phyloP scores from a whole-genome alignment of 768 basidiomycete genomes.

The Stropharia rugosoannulata region DNA sequence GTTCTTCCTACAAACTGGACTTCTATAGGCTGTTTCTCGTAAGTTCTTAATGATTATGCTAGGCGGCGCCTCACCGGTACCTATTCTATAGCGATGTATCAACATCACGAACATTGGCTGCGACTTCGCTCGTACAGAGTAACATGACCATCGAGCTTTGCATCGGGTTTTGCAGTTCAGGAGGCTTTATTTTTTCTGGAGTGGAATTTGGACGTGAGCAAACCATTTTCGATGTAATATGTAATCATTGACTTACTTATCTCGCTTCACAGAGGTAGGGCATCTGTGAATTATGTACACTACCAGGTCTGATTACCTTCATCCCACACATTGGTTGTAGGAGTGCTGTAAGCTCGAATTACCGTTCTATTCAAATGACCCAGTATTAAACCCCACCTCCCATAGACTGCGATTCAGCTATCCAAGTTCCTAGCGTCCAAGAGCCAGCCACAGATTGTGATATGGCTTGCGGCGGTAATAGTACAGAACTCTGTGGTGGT shows the following conservation, averaged over 20 bases:
- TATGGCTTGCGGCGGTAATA: slow-evolving; percentile 53
- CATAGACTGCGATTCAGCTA: slow-evolving; percentile 59
- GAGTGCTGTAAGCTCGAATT: slow-evolving; percentile 38
- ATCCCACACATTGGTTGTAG: slow-evolving; percentile 12
- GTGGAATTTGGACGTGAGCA: slow-evolving; percentile 56
- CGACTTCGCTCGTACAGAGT: slow-evolving; percentile 38
- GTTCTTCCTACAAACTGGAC: slow-evolving; percentile 44
- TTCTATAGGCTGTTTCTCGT: slow-evolving; percentile 53
- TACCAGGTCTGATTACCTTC: background rate
- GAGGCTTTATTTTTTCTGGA: slow-evolving; percentile 54
- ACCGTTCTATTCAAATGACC: background rate
- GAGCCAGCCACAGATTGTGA: slow-evolving; percentile 48
- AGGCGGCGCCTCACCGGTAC: background rate
- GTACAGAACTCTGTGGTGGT: slow-evolving; percentile 55
- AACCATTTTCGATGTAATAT: background rate
- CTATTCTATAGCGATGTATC: slow-evolving; percentile 30
- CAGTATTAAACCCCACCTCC: background rate
- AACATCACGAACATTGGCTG: slow-evolving; percentile 51
- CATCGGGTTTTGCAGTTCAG: slow-evolving; percentile 33
- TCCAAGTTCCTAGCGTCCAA: slow-evolving; percentile 46
- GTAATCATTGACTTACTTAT: background rate
- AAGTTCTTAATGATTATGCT: background rate
- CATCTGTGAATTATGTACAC: background rate
- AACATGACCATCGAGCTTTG: slow-evolving; percentile 54
- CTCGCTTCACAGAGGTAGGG: background rate